These are phyloP conservation scores for Auricularia sp. DNA, from an alignment of 768 basidiomycete species.

Conservation along the genomic window DNA sequence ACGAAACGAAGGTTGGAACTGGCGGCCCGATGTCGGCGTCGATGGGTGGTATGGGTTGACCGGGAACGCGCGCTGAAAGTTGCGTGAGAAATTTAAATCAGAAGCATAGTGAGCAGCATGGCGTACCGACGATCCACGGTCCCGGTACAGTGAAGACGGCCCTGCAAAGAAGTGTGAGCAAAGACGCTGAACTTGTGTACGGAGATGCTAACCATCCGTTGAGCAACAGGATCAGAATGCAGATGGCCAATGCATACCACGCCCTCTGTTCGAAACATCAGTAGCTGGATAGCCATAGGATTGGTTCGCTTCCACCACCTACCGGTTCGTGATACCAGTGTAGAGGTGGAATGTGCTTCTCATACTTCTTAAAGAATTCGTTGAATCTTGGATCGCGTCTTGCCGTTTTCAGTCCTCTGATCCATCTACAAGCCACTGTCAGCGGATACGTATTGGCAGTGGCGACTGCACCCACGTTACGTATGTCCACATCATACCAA, in stretches of 20 bases:
- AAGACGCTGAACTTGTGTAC: not conserved
- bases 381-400: not conserved
- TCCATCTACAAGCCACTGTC: not conserved
- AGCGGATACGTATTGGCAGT: no score
- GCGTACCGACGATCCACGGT: not conserved
- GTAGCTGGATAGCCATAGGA: not conserved
- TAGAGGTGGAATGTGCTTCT: not conserved
- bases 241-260: slow-evolving; percentile 8
- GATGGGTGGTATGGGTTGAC: not conserved
- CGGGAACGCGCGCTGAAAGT: not conserved
- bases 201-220: slow-evolving; percentile 9
- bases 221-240: slow-evolving; percentile 9
- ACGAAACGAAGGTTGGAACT: not conserved
- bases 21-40: not conserved
- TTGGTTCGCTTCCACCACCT: not conserved
- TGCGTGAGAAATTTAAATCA: not conserved
- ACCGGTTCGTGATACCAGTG: not conserved
- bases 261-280: slow-evolving; percentile 5
- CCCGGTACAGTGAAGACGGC: not conserved
- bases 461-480: not conserved
- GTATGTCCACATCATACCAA: slow-evolving; percentile 7
- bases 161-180: not conserved
- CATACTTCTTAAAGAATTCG: not conserved
- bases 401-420: not conserved
- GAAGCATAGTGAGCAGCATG: no score